A percentile compares a stretch with the other conserved stretches of the same genome.
These are phyloP conservation scores for Fusarium penzigii DNA, from an alignment of 2,329 filamentous ascomycete species.

Conservation along the genomic window DNA sequence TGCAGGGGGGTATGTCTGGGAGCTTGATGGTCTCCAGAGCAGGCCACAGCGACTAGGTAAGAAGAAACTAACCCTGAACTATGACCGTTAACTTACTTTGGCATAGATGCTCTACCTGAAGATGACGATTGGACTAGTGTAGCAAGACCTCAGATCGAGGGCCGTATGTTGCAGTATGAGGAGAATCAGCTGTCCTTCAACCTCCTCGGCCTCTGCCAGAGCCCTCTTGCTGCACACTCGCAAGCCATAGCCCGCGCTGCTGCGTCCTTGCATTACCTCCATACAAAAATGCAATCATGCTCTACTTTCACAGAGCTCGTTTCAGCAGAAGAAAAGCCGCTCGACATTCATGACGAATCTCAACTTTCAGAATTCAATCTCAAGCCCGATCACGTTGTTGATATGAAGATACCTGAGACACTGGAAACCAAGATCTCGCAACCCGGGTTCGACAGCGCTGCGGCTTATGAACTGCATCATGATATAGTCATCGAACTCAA, in stretches of 20 bases:
- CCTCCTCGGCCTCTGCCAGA: constrained; percentile 72
- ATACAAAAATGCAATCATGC: constrained; percentile 30
- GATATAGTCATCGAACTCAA: constrained; percentile 44
- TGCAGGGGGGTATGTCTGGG: constrained; percentile 74
- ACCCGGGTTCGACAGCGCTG: constrained; percentile 10
- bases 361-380: constrained; percentile 36
- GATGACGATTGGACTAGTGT: constrained; percentile 64
- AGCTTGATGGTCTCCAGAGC: constrained; percentile 80
- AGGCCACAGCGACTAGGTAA: constrained; percentile 55
- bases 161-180: constrained; percentile 67
- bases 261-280: constrained; percentile 40
- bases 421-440: constrained; percentile 15
- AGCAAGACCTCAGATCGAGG: constrained; percentile 64
- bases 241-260: constrained; percentile 47
- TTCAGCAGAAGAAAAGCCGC: constrained; percentile 18
- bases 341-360: constrained; percentile 24
- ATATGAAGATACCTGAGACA: constrained; percentile 16
- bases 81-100: constrained; percentile 5
- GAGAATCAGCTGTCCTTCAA: constrained; percentile 72
- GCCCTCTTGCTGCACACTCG: constrained; percentile 55
- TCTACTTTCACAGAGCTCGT: constrained; percentile 23
- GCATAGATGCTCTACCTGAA: constrained; percentile 15
- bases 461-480: constrained; percentile 39
- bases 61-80: background rate
- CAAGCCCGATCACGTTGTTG: constrained; percentile 24